phyloP scores from a whole-genome alignment of 2,329 filamentous ascomycete genomes.

The Rhynchosporium agropyri region DNA sequence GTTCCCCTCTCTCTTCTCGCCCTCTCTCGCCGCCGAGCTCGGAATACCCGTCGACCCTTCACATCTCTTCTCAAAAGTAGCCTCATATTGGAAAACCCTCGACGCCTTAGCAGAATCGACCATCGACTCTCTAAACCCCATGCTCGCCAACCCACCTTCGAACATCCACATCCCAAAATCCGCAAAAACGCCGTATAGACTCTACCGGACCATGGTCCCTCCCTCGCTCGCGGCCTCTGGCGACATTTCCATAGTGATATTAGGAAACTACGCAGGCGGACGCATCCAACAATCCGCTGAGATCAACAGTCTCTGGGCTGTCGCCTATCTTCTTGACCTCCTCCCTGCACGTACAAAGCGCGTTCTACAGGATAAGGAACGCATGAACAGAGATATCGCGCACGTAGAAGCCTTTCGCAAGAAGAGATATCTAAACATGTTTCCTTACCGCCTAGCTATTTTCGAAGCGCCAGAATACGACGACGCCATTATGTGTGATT shows the following conservation, averaged over 20 bases:
- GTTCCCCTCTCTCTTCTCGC: conserved; percentile 12
- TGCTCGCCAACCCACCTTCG: conserved; percentile 19
- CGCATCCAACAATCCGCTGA: conserved; percentile 15
- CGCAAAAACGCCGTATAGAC: conserved; percentile 11
- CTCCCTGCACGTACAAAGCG: conserved; percentile 7
- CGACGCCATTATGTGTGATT: conserved; percentile 16
- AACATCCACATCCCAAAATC: not conserved
- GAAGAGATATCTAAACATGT: conserved; percentile 19
- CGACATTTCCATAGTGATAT: conserved; percentile 20
- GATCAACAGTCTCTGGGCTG: conserved; percentile 21
- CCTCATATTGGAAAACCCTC: conserved; percentile 20
- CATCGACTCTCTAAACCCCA: conserved; percentile 16
- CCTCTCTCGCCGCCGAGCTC: conserved; percentile 16
- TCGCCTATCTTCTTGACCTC: conserved; percentile 26
- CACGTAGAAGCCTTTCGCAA: conserved; percentile 17
- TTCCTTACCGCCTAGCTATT: conserved; percentile 13
- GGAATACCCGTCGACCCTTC: conserved; percentile 15
- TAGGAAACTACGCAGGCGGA: conserved; percentile 17
- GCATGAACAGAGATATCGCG: conserved; percentile 26
- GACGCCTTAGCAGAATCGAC: conserved; percentile 14
- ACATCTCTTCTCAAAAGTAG: not conserved
- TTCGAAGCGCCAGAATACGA: conserved; percentile 19
- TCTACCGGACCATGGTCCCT: conserved; percentile 23
- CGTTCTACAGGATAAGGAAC: conserved; percentile 10
- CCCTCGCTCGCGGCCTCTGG: conserved; percentile 18